Evolutionary conservation across 108 stramenopile genomes (phyloP).

Genomic region (Cylindrotheca closterium): DNA sequence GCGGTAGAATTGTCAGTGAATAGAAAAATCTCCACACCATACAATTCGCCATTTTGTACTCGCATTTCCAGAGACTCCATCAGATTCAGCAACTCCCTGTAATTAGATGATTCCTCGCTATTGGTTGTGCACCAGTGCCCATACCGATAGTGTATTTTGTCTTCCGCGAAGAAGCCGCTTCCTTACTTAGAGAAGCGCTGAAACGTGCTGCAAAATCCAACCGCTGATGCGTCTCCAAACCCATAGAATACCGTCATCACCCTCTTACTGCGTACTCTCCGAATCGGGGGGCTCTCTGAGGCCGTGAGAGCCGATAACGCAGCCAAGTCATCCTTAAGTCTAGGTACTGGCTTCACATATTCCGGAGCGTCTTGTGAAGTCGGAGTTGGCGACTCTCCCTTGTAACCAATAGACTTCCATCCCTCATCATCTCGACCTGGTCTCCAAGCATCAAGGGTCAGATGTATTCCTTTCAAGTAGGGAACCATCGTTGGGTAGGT

Average conservation of each 20-base stretch:
- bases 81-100: constrained; percentile 17
- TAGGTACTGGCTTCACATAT: constrained; percentile 23
- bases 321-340: constrained; percentile 26
- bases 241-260: constrained; percentile 23
- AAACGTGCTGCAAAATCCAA: constrained; percentile 27
- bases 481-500: constrained; percentile 36
- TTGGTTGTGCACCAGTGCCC: constrained; percentile 7
- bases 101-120: constrained; percentile 23
- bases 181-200: not conserved
- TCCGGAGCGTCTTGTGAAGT: not conserved
- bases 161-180: not conserved
- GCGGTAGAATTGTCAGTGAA: constrained; percentile 43
- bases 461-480: constrained; percentile 49
- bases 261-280: not conserved
- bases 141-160: not conserved
- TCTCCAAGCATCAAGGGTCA: constrained; percentile 40
- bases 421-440: constrained; percentile 38
- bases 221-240: constrained; percentile 52
- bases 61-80: constrained; percentile 17
- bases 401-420: constrained; percentile 31
- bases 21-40: constrained; percentile 31
- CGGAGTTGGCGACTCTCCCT: not conserved
- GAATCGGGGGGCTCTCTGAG: constrained; percentile 7
- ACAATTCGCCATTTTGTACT: not conserved
- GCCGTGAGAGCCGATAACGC: constrained; percentile 11